phyloP scores from a whole-genome alignment of 768 basidiomycete genomes.

The Lactarius pseudohatsudake region DNA sequence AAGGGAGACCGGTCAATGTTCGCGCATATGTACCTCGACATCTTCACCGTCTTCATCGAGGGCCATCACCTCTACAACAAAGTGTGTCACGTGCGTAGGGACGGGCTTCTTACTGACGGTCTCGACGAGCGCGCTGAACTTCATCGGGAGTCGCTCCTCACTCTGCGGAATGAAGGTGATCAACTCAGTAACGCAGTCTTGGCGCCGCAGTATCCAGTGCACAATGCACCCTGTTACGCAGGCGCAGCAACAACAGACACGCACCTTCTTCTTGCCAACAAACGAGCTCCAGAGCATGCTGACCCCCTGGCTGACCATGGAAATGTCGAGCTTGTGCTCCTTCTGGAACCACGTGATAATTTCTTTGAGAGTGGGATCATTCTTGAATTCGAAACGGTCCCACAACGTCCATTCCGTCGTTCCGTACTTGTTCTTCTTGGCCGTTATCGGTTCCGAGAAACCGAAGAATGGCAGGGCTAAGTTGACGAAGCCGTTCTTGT shows the following conservation, averaged over 20 bases:
- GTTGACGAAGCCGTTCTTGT: conserved; percentile 99
- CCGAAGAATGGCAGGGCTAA: conserved; percentile 98
- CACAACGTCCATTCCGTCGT: conserved; percentile 94
- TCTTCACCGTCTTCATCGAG: conserved; percentile 91
- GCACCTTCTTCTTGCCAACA: conserved; percentile 88
- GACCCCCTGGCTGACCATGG: conserved; percentile 96
- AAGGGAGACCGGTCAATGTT: background rate
- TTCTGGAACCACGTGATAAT: conserved; percentile 82
- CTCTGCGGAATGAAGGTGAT: conserved; percentile 49
- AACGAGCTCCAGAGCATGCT: conserved; percentile 98
- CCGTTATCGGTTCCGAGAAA: conserved; percentile 95
- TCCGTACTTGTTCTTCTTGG: conserved; percentile 85
- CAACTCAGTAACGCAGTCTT: background rate
- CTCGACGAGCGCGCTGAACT: conserved; percentile 89
- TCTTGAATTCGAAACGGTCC: conserved; percentile 93
- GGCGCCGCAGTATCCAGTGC: background rate
- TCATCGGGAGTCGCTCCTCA: conserved; percentile 85
- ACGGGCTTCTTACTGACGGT: conserved; percentile 93
- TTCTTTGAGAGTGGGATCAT: conserved; percentile 84
- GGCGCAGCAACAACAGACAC: conserved; percentile 27
- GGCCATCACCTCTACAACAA: conserved; percentile 94
- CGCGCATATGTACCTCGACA: conserved; percentile 66
- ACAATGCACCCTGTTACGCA: background rate
- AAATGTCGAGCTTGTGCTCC: conserved; percentile 81
- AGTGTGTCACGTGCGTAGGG: conserved; percentile 75